These are phyloP conservation scores for Quillaja saponaria DNA, from an alignment of 306 rosid genomes.

Conservation along the genomic window DNA sequence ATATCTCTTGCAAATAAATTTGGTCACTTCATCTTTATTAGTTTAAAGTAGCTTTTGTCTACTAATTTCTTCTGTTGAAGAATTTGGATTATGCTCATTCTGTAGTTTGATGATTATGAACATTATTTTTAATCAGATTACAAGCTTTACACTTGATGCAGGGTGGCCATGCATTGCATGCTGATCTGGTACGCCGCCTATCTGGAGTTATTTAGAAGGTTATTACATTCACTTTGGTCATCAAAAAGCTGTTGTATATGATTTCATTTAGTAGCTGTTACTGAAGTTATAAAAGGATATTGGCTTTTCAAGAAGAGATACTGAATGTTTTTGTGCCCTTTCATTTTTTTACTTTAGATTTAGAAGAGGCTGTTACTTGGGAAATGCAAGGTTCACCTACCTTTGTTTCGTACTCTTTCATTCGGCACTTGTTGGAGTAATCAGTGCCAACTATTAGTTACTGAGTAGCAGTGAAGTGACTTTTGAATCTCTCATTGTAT, in stretches of 20 bases:
- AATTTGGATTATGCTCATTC: constrained; percentile 18
- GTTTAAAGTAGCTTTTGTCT: neutral
- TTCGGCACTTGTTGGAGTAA: too few species aligned
- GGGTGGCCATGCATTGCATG: constrained; percentile 84
- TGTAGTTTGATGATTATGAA: neutral
- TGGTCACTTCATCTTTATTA: constrained; percentile 6
- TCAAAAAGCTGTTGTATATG: neutral
- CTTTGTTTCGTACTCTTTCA: too few species aligned
- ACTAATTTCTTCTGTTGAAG: constrained; percentile 2
- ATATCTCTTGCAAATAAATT: constrained; percentile 10
- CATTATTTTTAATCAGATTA: constrained; percentile 19
- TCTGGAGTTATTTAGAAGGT: constrained; percentile 34
- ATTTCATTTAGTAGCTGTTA: neutral
- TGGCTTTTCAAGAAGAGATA: neutral
- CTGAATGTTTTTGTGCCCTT: too few species aligned
- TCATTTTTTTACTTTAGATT: too few species aligned
- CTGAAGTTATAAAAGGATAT: neutral
- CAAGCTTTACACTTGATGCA: constrained; percentile 30
- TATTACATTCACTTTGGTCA: neutral
- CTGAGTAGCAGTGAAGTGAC: too few species aligned
- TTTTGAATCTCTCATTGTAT: too few species aligned
- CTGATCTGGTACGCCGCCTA: constrained; percentile 57
- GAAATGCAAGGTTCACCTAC: too few species aligned
- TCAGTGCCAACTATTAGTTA: too few species aligned
- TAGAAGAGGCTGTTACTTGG: too few species aligned